Conservation (phyloP, 2,329 filamentous ascomycete genomes). For the Purpureocillium lavendulum region DNA sequence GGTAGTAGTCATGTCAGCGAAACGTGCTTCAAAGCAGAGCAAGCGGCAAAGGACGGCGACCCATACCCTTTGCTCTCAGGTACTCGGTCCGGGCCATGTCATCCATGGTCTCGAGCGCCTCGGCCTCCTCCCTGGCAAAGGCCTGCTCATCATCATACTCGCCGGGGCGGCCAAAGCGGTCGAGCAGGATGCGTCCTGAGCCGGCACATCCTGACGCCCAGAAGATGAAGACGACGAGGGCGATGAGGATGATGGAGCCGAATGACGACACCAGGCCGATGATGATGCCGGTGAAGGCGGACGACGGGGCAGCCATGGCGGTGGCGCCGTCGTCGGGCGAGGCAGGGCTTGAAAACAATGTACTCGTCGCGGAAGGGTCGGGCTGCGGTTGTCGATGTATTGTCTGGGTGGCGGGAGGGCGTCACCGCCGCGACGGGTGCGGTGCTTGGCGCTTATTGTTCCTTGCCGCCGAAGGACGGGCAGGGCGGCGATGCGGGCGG, state of each 20-base stretch:
- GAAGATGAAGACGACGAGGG: constrained; percentile 85
- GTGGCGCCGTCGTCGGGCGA: constrained; percentile 5
- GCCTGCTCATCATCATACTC: constrained; percentile 98
- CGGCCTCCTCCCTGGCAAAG: constrained; percentile 86
- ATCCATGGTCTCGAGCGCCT: constrained; percentile 92
- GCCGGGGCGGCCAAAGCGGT: constrained; percentile 85
- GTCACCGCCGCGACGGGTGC: constrained; percentile 8
- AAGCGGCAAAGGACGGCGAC: constrained; percentile 10
- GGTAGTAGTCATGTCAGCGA: constrained; percentile 9
- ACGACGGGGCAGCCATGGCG: constrained; percentile 28
- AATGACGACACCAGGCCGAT: constrained; percentile 94
- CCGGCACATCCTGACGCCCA: constrained; percentile 62
- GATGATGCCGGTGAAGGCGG: constrained; percentile 66
- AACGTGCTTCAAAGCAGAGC: neutral
- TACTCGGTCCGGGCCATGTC: constrained; percentile 88
- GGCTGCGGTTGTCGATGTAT: neutral
- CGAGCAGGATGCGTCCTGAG: constrained; percentile 82
- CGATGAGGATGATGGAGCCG: constrained; percentile 79
- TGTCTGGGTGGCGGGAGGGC: neutral
- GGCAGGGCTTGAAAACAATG: neutral
- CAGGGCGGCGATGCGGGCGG: too few species aligned
- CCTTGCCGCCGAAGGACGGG: too few species aligned
- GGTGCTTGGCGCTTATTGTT: constrained; percentile 2
- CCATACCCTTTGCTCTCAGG: constrained; percentile 83
- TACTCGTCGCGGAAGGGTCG: neutral